Base-by-base conservation (phyloP, 78 protist genomes). In the Polysphondylium violaceum region DNA sequence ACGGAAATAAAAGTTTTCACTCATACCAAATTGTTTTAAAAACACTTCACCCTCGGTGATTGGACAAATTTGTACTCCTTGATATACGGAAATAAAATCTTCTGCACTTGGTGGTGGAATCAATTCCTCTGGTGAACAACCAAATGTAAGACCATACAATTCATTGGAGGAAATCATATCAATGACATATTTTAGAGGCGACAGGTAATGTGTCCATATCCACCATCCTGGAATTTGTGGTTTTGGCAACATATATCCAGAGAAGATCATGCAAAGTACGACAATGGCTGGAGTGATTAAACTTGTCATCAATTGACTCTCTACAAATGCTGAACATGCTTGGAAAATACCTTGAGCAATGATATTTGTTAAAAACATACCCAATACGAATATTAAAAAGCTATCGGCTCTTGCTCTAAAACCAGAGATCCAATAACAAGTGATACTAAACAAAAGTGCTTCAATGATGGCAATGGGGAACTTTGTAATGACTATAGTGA, bases 401-500 rank as follows among this genome's bases (percentile, higher is more conserved):
- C 38, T 33, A 51, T 83, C 91, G 2, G 77, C 91, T 12, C 79
- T 56, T 31, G 77, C 73, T 35, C 77, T 67, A 27, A 88, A 72
- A 11, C 94, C 94, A n/a, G 94, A 27, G 17, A 76, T 73, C 94
- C 94, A 88, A 40, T 88, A 88, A 51, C 86, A 76, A 16, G 59
- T 65, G 2, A 51, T 35, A 35, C 71, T 44, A 43, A 76, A 88
- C 35, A 88, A 43, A 0, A 68, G 9, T 27, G 94, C 47, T 41
- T 88, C 94, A 8, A 75, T 78, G 3, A 88, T 25, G 11, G 87
- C 21, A 1, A 76, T 43, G n/a, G 94, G 94, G 5, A 88, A 35
- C 59, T 73, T 75, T 1, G 79, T 71, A 5, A 88, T 33, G 51
- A 88, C 88, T 58, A 76, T 36, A 3, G 94, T 36, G 27, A 88